phyloP scores from a whole-genome alignment of 2,329 filamentous ascomycete species.

The Sarocladium oryzae region DNA sequence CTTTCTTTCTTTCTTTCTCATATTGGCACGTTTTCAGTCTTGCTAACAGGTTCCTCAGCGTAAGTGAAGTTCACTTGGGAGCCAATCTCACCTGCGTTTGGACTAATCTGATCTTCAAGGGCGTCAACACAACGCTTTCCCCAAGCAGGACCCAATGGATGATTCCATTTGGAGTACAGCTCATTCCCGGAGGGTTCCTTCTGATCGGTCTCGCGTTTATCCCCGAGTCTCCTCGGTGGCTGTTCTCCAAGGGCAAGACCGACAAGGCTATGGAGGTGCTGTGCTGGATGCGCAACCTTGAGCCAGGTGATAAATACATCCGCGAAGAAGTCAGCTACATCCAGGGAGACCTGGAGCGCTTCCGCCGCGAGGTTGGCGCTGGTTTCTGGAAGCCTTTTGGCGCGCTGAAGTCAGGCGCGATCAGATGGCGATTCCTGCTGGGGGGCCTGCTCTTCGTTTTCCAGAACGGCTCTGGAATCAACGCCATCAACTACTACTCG shows the following conservation, averaged over 20 bases:
- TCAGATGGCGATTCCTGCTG: slow-evolving; percentile 67
- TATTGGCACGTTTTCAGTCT: too few species aligned
- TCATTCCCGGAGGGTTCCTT: slow-evolving; percentile 59
- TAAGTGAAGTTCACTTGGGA: too few species aligned
- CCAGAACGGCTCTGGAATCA: slow-evolving; percentile 67
- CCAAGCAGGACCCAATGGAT: slow-evolving; percentile 51
- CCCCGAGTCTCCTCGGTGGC: slow-evolving; percentile 62
- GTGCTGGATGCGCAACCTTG: slow-evolving; percentile 59
- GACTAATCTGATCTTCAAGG: slow-evolving; percentile 19
- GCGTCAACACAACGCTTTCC: slow-evolving; percentile 44
- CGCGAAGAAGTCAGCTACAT: slow-evolving; percentile 67
- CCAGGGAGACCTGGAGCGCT: slow-evolving; percentile 61
- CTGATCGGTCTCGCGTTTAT: slow-evolving; percentile 54
- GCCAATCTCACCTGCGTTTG: too few species aligned
- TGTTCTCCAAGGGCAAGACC: slow-evolving; percentile 54
- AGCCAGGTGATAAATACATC: slow-evolving; percentile 55
- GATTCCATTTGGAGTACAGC: slow-evolving; percentile 59
- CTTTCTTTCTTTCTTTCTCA: neutral
- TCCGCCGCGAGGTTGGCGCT: slow-evolving; percentile 54
- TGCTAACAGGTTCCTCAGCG: neutral
- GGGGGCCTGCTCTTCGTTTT: slow-evolving; percentile 70
- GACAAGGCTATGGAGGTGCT: slow-evolving; percentile 53
- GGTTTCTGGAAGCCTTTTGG: slow-evolving; percentile 72
- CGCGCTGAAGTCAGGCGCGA: slow-evolving; percentile 46
- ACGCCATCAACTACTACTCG: slow-evolving; percentile 71